Evolutionary conservation across 345 rosid species (phyloP).

Genomic region (Syzygium aqueum): DNA sequence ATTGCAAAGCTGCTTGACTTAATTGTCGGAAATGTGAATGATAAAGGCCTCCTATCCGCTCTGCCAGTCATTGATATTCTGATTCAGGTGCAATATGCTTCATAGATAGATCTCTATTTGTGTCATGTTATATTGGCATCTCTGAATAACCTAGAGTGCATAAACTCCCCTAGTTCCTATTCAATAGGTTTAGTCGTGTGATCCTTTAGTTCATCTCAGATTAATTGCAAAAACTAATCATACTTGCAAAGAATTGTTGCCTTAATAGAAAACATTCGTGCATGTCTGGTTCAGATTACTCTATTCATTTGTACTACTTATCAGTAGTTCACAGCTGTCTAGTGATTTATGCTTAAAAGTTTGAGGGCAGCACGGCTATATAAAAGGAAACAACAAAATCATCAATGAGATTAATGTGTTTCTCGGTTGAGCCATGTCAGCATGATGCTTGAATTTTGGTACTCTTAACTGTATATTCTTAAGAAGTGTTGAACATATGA

Average conservation of each 20-base stretch:
- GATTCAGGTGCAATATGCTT: slow-evolving; percentile 51
- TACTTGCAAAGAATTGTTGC: background rate
- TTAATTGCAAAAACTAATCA: background rate
- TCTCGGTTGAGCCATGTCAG: background rate
- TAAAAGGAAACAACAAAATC: background rate
- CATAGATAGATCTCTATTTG: background rate
- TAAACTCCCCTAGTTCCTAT: background rate
- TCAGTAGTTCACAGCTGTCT: background rate
- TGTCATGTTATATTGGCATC: background rate
- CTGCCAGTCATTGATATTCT: slow-evolving; percentile 87
- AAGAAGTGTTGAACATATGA: background rate
- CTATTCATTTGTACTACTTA: background rate
- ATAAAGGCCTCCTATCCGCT: slow-evolving; percentile 65
- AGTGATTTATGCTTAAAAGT: background rate
- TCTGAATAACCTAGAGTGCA: background rate
- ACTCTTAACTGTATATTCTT: background rate
- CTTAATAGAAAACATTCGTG: background rate
- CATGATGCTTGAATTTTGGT: background rate
- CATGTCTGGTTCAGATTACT: background rate
- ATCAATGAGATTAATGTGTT: background rate
- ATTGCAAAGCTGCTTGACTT: slow-evolving; percentile 89
- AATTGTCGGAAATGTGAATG: slow-evolving; percentile 88
- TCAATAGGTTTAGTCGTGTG: background rate
- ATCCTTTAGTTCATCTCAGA: background rate
- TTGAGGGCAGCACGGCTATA: background rate